Conservation (phyloP, 2,329 filamentous ascomycete genomes). For the Verticillium zaregamsianum region DNA sequence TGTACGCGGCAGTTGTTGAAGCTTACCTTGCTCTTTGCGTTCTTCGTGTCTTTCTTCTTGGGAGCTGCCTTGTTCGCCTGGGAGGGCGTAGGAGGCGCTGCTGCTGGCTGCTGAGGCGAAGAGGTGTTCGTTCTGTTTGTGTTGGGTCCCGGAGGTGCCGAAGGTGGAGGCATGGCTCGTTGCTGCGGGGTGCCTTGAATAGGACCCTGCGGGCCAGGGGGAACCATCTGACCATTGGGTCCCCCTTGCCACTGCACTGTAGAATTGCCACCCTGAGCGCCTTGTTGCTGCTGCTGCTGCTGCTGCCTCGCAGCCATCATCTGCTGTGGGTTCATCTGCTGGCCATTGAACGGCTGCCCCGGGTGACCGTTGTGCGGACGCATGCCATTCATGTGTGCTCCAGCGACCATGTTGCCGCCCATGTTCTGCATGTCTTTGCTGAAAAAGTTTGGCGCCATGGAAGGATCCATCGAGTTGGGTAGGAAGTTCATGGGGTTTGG, state of each 20-base stretch:
- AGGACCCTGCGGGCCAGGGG: constrained; percentile 38
- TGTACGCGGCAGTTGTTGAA: neutral
- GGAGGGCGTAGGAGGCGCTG: constrained; percentile 72
- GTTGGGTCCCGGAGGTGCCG: constrained; percentile 50
- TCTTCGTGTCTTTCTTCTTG: constrained; percentile 71
- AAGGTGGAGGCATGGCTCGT: constrained; percentile 64
- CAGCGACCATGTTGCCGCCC: constrained; percentile 49
- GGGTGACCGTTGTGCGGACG: constrained; percentile 67
- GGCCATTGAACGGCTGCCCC: constrained; percentile 45
- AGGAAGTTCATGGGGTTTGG: constrained; percentile 63
- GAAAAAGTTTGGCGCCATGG: constrained; percentile 56
- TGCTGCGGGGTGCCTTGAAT: constrained; percentile 70
- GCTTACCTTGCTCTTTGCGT: constrained; percentile 64
- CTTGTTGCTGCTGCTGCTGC: constrained; percentile 24
- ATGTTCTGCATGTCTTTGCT: constrained; percentile 46
- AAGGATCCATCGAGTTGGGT: constrained; percentile 58
- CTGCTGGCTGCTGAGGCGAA: constrained; percentile 59
- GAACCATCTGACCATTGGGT: constrained; percentile 39
- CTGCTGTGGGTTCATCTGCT: constrained; percentile 56
- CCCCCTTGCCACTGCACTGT: constrained; percentile 44
- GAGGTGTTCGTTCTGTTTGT: constrained; percentile 52
- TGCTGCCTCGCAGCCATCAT: constrained; percentile 49
- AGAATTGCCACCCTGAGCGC: constrained; percentile 27
- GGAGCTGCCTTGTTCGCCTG: constrained; percentile 69
- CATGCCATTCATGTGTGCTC: constrained; percentile 61